Conservation (phyloP, 768 basidiomycete genomes). For the Tricholoma matsutake region DNA sequence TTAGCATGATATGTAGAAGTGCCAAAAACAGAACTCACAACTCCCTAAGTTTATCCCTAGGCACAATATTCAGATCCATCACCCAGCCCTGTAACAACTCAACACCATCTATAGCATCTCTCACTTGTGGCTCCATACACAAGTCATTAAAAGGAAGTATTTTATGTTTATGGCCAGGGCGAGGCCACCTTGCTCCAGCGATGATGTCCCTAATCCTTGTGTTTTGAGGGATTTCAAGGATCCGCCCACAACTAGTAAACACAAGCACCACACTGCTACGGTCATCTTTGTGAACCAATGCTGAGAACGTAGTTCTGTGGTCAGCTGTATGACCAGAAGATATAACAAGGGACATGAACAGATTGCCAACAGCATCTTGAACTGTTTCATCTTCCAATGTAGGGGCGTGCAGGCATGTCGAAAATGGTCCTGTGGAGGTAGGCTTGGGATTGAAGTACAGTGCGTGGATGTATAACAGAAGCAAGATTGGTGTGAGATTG, state of each 20-base stretch:
- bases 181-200: neutral
- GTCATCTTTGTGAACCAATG: neutral
- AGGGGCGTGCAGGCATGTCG: neutral
- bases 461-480: neutral
- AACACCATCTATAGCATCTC: neutral
- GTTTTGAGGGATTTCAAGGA: neutral
- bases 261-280: neutral
- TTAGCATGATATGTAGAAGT: too few species aligned
- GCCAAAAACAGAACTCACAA: too few species aligned
- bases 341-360: neutral
- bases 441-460: neutral
- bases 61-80: too few species aligned
- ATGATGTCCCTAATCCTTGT: neutral
- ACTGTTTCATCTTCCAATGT: neutral
- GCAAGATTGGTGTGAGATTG: neutral
- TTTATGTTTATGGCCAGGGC: neutral
- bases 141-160: neutral
- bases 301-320: neutral
- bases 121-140: neutral
- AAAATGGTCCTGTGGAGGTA: neutral
- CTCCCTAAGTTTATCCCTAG: too few species aligned
- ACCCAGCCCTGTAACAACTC: neutral
- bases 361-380: neutral
- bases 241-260: neutral
- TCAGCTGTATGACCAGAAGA: neutral